Conservation (phyloP, 1,284 basidiomycete species). For the Tranzscheliella williamsii region DNA sequence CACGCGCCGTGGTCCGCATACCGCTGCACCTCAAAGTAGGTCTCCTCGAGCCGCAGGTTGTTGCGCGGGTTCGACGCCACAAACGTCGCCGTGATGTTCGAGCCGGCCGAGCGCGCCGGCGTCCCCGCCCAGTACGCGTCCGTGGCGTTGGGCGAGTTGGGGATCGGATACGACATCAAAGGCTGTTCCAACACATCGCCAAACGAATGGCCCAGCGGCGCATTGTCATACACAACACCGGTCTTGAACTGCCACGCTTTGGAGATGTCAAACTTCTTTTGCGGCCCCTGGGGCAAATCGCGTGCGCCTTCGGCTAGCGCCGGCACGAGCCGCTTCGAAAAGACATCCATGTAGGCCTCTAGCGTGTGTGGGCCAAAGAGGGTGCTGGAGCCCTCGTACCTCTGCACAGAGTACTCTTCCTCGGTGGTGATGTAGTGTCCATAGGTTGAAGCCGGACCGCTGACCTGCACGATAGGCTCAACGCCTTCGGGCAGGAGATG, state of each 20-base stretch:
- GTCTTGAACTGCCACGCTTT: constrained; percentile 66
- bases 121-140: constrained; percentile 1
- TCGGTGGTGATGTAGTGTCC: constrained; percentile 73
- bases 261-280: constrained; percentile 71
- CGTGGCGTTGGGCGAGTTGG: constrained; percentile 60
- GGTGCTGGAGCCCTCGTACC: constrained; percentile 81
- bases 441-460: constrained; percentile 78
- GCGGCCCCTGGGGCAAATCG: constrained; percentile 67
- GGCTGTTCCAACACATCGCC: constrained; percentile 73
- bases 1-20: constrained; percentile 64
- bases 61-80: constrained; percentile 80
- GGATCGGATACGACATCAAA: constrained; percentile 65
- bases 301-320: constrained; percentile 64
- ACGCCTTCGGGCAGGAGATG: constrained; percentile 67
- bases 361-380: constrained; percentile 79
- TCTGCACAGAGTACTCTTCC: constrained; percentile 75
- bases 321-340: constrained; percentile 59
- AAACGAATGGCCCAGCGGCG: constrained; percentile 67
- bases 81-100: constrained; percentile 70
- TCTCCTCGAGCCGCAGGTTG: constrained; percentile 74
- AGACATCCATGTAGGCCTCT: constrained; percentile 78
- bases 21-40: constrained; percentile 73
- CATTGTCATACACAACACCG: constrained; percentile 41
- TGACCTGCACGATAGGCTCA: constrained; percentile 46
- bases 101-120: constrained; percentile 1